Evolutionary conservation across 768 basidiomycete genomes (phyloP).

Genomic region (Russula dissimulans): DNA sequence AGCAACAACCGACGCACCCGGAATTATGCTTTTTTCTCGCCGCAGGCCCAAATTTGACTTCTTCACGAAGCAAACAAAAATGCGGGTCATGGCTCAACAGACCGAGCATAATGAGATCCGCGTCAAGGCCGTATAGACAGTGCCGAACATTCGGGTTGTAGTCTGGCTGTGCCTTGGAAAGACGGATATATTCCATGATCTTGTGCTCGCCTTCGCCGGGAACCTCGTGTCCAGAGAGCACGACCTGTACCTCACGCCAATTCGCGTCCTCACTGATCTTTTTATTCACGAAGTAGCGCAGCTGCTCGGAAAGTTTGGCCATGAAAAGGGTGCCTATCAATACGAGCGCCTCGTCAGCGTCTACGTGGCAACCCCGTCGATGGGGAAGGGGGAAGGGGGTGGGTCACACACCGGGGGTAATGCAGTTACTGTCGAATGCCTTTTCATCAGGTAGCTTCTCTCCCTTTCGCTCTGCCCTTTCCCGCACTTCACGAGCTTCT

Average conservation of each 20-base stretch:
- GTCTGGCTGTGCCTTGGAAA: constrained; percentile 88
- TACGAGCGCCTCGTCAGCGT: not conserved
- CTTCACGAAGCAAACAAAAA: constrained; percentile 94
- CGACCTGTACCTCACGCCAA: constrained; percentile 87
- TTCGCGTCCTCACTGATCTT: constrained; percentile 95
- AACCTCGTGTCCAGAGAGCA: constrained; percentile 94
- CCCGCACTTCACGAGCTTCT: constrained; percentile 78
- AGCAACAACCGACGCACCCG: constrained; percentile 27
- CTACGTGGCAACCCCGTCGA: not conserved
- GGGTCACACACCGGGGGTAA: constrained; percentile 74
- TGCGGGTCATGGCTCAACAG: constrained; percentile 96
- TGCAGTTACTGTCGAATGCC: constrained; percentile 97
- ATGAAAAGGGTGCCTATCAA: constrained; percentile 84
- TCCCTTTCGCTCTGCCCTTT: constrained; percentile 81
- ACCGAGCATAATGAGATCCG: constrained; percentile 97
- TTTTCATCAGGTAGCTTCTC: constrained; percentile 89
- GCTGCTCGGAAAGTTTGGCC: constrained; percentile 81
- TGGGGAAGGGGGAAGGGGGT: not conserved
- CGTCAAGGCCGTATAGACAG: constrained; percentile 96
- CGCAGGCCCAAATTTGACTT: constrained; percentile 92
- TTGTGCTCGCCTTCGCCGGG: constrained; percentile 99
- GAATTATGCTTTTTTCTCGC: constrained; percentile 58
- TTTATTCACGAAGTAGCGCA: constrained; percentile 96
- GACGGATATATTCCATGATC: constrained; percentile 98
- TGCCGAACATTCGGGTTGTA: constrained; percentile 97